Evolutionary conservation across 1,284 basidiomycete genomes (phyloP), one percentile per base, ranked within the genome.

Genomic region (Megacollybia platyphylla): DNA sequence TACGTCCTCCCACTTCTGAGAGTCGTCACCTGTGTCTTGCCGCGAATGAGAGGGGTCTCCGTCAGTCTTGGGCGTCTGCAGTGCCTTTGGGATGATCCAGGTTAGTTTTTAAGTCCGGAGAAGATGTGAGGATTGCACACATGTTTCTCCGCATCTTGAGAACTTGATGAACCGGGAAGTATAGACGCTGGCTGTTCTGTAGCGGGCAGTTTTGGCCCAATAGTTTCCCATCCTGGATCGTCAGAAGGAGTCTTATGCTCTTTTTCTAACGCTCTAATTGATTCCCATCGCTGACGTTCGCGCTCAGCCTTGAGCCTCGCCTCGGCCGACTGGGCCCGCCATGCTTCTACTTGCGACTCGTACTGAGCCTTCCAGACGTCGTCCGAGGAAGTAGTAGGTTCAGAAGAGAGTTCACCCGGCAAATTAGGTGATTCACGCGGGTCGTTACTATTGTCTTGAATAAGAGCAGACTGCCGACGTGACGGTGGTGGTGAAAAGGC

Each of bases 241-340:
- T 31, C 38, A 27, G 36, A 13, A 30, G 31, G 37, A 40, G 40
- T 55, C 51, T 44, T 54, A 56, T 9, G 51, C 43, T 40, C 9
- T 39, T 39, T 65, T 57, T 60, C 67, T 50, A 56, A 64, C 20
- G 55, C 63, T 52, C 61, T 58, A 39, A 76, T 63, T 27, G 63
- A 67, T 55, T 87, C 86, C 76, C 86, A 85, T 45, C 70, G 64
- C 36, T 71, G 69, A n/a, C 86, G 76, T 54, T 80, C 77, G 46
- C 67, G 70, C 59, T 84, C 79, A 6, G 86, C 83, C 56, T 82
- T 87, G 51, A 73, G 66, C 41, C 87, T 78, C 36, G 80, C 80
- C 47, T 77, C 73, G 28, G 83, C 77, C 24, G 79, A 82, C 53
- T 83, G 74, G 20, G 74, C 73, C 32, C 78, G 76, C 88, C 88